Conservation (phyloP, 2,329 filamentous ascomycete species). For the Colletotrichum sp. region DNA sequence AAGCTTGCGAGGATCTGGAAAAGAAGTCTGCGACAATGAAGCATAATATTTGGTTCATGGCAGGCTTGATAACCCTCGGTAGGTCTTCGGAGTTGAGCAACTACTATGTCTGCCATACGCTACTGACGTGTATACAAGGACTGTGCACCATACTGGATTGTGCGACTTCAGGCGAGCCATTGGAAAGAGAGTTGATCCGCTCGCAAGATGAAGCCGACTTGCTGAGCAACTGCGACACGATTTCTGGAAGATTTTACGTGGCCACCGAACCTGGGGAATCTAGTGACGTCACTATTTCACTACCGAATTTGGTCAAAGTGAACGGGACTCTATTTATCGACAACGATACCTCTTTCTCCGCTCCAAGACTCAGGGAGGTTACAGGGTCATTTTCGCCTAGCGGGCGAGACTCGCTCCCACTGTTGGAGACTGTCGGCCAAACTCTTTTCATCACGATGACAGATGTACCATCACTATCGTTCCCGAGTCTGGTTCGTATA, state of each 20-base stretch:
- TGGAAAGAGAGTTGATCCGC: not conserved
- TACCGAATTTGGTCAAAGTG: not conserved
- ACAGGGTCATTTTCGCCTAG: not conserved
- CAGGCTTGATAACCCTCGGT: not conserved
- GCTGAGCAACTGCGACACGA: not conserved
- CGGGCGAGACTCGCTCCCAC: not conserved
- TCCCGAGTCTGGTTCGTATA: not conserved
- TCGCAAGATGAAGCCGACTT: not conserved
- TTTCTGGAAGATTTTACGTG: not conserved
- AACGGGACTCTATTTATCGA: not conserved
- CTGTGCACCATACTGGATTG: not conserved
- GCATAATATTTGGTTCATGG: not conserved
- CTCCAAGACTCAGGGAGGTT: not conserved
- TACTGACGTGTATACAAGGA: not conserved
- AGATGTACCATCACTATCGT: not conserved
- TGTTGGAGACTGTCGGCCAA: not conserved
- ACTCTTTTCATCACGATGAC: not conserved
- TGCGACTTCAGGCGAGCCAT: not conserved
- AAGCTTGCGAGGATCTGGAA: not conserved
- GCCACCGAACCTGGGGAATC: not conserved
- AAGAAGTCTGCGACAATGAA: not conserved
- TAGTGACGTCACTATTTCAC: not conserved
- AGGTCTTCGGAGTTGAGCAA: not conserved
- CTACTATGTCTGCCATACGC: not conserved
- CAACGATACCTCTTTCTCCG: not conserved